Conservation (phyloP, 2,329 filamentous ascomycete species). For the Penicillium sp. region DNA sequence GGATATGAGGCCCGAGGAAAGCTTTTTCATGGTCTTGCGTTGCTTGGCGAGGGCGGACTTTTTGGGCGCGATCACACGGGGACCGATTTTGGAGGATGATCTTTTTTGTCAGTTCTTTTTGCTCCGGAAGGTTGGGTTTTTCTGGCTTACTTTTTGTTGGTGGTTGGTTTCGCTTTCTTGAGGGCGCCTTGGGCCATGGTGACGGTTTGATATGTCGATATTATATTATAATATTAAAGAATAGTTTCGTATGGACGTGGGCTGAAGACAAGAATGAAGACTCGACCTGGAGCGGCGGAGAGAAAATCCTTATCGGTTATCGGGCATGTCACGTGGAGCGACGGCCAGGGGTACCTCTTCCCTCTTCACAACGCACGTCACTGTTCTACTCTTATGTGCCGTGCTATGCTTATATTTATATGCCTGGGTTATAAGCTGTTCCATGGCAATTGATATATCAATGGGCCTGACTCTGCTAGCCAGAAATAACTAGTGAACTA, state of each 20-base stretch:
- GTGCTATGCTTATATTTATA: too few species aligned
- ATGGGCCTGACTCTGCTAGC: too few species aligned
- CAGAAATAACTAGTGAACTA: neutral
- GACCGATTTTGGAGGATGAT: slow-evolving; percentile 49
- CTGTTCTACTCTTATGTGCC: too few species aligned
- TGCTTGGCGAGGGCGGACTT: slow-evolving; percentile 58
- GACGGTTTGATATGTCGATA: too few species aligned
- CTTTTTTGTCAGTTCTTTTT: neutral
- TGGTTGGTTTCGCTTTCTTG: slow-evolving; percentile 10
- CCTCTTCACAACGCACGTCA: too few species aligned
- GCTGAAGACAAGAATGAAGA: too few species aligned
- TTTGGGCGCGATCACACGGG: slow-evolving; percentile 63
- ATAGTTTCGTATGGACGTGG: too few species aligned
- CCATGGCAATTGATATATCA: too few species aligned
- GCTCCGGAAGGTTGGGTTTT: too few species aligned
- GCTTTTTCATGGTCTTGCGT: slow-evolving; percentile 60
- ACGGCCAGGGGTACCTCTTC: neutral
- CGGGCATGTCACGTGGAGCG: slow-evolving; percentile 6
- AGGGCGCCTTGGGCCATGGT: slow-evolving; percentile 14
- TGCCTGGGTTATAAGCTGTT: too few species aligned
- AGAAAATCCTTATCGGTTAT: slow-evolving; percentile 15
- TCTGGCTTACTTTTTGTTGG: slow-evolving; percentile 8
- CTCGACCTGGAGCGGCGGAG: neutral
- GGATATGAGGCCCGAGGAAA: slow-evolving; percentile 57
- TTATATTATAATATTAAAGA: too few species aligned